Evolutionary conservation across 139 green algal genomes (phyloP).

Genomic region (Chlamydomonas sp.): DNA sequence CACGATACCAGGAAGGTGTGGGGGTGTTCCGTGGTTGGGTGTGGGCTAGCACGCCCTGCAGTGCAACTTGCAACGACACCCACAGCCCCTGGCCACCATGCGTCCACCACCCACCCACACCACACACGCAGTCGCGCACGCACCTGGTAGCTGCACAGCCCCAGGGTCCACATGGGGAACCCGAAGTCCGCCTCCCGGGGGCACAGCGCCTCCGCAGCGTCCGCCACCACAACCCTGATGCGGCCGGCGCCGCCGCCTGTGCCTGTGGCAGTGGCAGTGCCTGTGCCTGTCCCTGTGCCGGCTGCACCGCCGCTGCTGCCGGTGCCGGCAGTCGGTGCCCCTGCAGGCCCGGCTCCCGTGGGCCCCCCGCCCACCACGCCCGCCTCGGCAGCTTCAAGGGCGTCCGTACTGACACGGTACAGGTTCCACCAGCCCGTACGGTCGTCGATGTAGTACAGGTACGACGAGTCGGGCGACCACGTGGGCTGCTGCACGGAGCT

Average conservation of each 20-base stretch:
- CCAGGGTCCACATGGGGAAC: constrained; percentile 59
- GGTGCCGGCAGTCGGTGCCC: no score
- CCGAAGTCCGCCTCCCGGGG: constrained; percentile 69
- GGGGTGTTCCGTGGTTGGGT: no score
- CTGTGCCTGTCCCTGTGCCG: not conserved
- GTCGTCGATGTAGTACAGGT: constrained; percentile 69
- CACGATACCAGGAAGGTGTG: no score
- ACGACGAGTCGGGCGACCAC: constrained; percentile 53
- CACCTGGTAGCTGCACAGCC: constrained; percentile 7
- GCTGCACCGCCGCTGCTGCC: no score
- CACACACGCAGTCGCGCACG: not conserved
- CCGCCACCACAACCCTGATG: not conserved
- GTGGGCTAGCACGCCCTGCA: no score
- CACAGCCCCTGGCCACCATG: no score
- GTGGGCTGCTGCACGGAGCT: constrained; percentile 66
- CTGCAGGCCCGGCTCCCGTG: not conserved
- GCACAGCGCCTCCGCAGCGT: constrained; percentile 27
- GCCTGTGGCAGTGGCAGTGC: not conserved
- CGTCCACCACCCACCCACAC: no score
- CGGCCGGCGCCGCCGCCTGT: not conserved
- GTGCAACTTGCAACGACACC: no score
- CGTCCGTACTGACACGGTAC: constrained; percentile 22
- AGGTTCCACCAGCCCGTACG: constrained; percentile 67
- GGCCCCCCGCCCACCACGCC: not conserved
- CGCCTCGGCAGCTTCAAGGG: no score